Percentiles rank a stretch among this genome's conserved stretches.
These are phyloP conservation scores for Cylindrotheca closterium DNA, from an alignment of 108 stramenopile species.

Conservation along the genomic window DNA sequence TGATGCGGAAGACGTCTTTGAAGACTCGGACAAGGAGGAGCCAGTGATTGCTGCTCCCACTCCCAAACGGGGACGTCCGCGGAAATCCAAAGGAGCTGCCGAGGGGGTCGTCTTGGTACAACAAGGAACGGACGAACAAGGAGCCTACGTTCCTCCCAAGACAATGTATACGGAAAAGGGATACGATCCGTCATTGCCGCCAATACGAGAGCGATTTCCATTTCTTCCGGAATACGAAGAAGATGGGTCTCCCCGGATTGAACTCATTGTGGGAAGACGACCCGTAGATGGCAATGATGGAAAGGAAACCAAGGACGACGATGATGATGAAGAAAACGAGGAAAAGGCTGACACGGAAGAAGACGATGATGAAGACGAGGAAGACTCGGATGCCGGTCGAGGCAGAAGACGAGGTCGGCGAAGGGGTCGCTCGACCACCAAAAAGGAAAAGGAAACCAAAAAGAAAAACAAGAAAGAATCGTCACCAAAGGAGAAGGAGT, in stretches of 20 bases:
- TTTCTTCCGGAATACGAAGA: constrained; percentile 91
- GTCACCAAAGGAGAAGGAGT: constrained; percentile 19
- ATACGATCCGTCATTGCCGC: constrained; percentile 72
- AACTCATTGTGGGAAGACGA: constrained; percentile 88
- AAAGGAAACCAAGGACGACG: constrained; percentile 21
- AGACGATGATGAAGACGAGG: constrained; percentile 26
- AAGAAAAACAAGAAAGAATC: constrained; percentile 15
- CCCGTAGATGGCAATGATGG: constrained; percentile 70
- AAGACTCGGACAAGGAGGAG: constrained; percentile 49
- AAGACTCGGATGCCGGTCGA: constrained; percentile 17
- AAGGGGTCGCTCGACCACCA: constrained; percentile 10
- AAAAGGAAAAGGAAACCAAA: constrained; percentile 3
- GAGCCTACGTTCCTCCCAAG: constrained; percentile 14
- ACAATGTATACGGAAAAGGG: constrained; percentile 76
- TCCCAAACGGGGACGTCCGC: constrained; percentile 34
- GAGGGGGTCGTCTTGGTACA: not conserved
- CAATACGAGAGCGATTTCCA: constrained; percentile 83
- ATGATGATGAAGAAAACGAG: constrained; percentile 37
- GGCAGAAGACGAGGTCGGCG: constrained; percentile 23
- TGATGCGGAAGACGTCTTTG: constrained; percentile 68
- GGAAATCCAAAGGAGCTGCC: constrained; percentile 9
- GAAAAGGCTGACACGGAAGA: constrained; percentile 26
- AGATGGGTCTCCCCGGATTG: constrained; percentile 92
- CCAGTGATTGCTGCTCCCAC: constrained; percentile 1
- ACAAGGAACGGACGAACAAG: not conserved